Conservation (phyloP, 306 rosid genomes). For the Albizia julibrissin region DNA sequence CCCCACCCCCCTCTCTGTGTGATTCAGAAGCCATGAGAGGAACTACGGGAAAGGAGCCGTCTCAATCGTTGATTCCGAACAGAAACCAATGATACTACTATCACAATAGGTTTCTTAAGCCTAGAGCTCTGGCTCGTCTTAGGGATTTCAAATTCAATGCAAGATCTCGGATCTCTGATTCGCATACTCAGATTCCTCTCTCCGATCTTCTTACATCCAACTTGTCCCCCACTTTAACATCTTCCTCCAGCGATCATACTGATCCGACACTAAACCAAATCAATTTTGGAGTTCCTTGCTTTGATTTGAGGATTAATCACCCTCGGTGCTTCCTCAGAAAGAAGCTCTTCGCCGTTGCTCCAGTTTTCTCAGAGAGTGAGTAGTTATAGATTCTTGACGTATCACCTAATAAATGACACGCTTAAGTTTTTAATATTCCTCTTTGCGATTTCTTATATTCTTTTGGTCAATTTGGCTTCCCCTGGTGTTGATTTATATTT, state of each 20-base stretch:
- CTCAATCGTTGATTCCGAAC: background rate
- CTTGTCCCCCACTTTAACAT: background rate
- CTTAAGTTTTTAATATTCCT: background rate
- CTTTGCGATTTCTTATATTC: background rate
- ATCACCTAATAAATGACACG: background rate
- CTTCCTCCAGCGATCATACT: background rate
- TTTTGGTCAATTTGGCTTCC: background rate
- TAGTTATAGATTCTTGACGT: constrained; percentile 10
- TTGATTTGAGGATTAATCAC: constrained; percentile 4
- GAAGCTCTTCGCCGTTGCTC: constrained; percentile 41
- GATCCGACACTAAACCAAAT: background rate
- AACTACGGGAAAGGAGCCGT: no score
- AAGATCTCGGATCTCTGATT: background rate
- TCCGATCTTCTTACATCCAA: background rate
- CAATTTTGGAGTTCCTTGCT: constrained; percentile 29
- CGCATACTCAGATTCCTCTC: background rate
- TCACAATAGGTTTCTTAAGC: background rate
- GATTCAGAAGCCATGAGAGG: background rate
- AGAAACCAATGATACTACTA: background rate
- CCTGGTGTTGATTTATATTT: background rate
- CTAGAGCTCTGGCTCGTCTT: constrained; percentile 2
- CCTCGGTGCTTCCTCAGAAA: constrained; percentile 36
- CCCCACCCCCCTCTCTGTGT: no score
- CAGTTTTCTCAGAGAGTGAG: constrained; percentile 17
- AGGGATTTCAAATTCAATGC: constrained; percentile 5